Evolutionary conservation across 306 rosid species (phyloP), one percentile per base, ranked within the genome.

Genomic region (Alnus glutinosa): DNA sequence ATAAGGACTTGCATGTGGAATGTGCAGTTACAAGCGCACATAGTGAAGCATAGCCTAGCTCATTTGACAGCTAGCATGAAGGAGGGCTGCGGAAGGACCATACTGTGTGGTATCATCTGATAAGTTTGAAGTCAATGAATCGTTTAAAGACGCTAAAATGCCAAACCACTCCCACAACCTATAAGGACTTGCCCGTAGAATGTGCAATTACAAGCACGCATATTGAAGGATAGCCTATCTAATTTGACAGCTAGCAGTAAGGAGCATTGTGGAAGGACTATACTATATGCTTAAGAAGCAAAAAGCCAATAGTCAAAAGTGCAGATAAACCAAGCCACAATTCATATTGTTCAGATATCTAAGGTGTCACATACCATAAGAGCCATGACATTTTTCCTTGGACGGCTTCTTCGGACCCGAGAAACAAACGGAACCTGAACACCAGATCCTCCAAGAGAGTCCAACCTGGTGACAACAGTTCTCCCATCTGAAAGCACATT

Each of bases 321-420:
- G 28, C 12, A 49, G 11, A 61, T 73, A 70, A 71, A 59, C 76
- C 14, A 8, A 81, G 37, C 47, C 30, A 51, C 51, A 42, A 42
- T 51, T 30, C 52, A 47, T n/a, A 51, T 70, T 42, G 52, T 67
- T 79, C 19, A 57, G 49, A 68, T 59, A 77, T 7, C 64, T 66
- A 77, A 78, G 77, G 83, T 72, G 80, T 49, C 61, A 66, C 97
- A 69, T 85, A 95, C 99, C 97, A 89, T 81, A 74, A 95, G 96
- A 75, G 97, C 88, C 57, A 55, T 54, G 39, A 93, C 77, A 57
- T 90, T 85, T 88, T 89, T 93, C 87, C 98, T 93, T 28, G 99
- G 99, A 76, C 93, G 97, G 82, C 99, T 86, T 89, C 98, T 93
- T 76, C 98, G 94, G 72, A 91, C 82, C 78, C 98, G 88, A 80